Evolutionary conservation across 257 asterid genomes (phyloP), one percentile per base, ranked within the genome.

Genomic region (Nemophila menziesii): DNA sequence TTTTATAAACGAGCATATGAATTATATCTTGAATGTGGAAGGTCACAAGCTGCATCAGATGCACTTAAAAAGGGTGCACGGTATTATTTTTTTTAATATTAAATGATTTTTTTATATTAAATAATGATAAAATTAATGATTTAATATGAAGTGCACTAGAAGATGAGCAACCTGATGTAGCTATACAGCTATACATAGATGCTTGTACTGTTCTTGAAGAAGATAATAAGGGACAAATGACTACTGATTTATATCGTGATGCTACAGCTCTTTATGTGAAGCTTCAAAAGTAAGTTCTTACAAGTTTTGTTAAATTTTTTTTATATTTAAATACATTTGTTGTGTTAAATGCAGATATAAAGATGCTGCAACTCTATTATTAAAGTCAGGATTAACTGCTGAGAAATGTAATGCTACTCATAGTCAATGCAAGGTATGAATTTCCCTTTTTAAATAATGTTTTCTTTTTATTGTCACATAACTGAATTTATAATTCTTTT

Each of bases 51-150:
- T 61, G 94, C 96, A 24, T 90, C 96, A 0, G 99, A 90, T 60
- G 94, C 99, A 9, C 99, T 90, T 55, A 93, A 81, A 17, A 85
- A 79, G 83, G 99, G 83, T 61, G 99, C 96, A 20, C 94, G 96
- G 99, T 90, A 77, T 42, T 69, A n/a, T n/a, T n/a, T 7, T 26
- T 38, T 61, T 22, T n/a, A 29, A n/a, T 41, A 33, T 6, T 33
- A 11, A 12, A 4, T 36, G 22, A 11, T 26, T 5, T 5, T 43
- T 20, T 22, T 48, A 14, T 54, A 33, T 39, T 8, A 17, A 2
- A 18, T 21, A 42, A 45, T 55, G 9, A 50, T 27, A 40, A 39
- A 41, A 22, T 34, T 22, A 24, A 29, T 14, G 5, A 44, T 34
- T 39, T 42, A 24, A 39, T 27, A 34, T 39, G 44, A 48, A 90